These are phyloP conservation scores for Penium margaritaceum DNA, from an alignment of 139 green algal genomes.

Conservation along the genomic window DNA sequence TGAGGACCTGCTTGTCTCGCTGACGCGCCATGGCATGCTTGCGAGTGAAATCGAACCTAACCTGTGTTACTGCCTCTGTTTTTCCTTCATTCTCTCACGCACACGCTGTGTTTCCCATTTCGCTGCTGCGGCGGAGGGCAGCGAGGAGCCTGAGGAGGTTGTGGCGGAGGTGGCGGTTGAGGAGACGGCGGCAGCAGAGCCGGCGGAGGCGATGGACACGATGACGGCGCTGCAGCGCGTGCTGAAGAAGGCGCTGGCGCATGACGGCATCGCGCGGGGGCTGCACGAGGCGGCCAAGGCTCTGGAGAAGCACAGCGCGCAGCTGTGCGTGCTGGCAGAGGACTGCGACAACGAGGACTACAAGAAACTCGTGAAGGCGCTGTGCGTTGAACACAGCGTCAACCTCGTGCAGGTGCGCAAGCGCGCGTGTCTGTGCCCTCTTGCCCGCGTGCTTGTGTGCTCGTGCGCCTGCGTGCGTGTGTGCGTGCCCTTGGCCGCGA, in stretches of 20 bases:
- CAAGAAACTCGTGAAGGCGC: slow-evolving; percentile 97
- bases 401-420: slow-evolving; percentile 69
- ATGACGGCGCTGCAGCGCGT: slow-evolving; percentile 88
- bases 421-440: no score
- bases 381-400: slow-evolving; percentile 94
- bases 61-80: no score
- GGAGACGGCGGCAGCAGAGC: slow-evolving; percentile 56
- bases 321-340: slow-evolving; percentile 92
- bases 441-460: no score
- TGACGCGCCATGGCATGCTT: no score
- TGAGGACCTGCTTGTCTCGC: no score
- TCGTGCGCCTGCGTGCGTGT: no score
- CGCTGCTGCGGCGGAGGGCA: background rate
- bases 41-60: no score
- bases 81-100: no score
- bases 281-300: slow-evolving; percentile 85
- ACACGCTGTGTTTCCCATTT: no score
- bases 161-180: slow-evolving; percentile 47
- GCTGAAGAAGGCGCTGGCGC: slow-evolving; percentile 93
- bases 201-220: slow-evolving; percentile 90
- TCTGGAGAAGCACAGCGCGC: slow-evolving; percentile 72
- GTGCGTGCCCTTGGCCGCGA: no score
- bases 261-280: slow-evolving; percentile 88
- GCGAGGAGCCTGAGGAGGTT: slow-evolving; percentile 33
- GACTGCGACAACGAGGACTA: slow-evolving; percentile 99